Evolutionary conservation across 179 eudicot species (phyloP).

Genomic region (Carnegiea gigantea): DNA sequence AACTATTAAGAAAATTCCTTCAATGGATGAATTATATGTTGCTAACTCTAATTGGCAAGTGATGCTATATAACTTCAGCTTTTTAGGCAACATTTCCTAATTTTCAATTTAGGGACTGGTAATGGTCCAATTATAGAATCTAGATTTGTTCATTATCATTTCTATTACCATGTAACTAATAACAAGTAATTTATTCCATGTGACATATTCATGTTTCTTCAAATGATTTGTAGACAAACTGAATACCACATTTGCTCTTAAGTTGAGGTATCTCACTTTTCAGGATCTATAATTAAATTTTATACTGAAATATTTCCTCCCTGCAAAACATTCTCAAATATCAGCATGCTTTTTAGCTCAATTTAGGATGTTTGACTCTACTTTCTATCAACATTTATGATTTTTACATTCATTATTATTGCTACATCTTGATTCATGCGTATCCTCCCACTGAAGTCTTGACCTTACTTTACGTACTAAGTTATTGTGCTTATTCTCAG

Average conservation of each 20-base stretch:
- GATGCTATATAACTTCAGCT: neutral
- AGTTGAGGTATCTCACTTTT: neutral
- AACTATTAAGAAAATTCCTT: too few species aligned
- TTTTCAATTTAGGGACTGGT: neutral
- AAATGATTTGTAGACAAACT: neutral
- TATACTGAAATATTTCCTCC: neutral
- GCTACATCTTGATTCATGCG: neutral
- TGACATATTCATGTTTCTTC: neutral
- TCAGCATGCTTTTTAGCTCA: neutral
- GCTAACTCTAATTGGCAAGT: neutral
- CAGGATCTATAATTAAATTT: neutral
- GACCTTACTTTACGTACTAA: too few species aligned
- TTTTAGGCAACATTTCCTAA: neutral
- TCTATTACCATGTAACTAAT: neutral
- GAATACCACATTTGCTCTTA: neutral
- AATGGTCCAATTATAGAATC: neutral
- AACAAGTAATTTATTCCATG: neutral
- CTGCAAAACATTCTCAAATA: neutral
- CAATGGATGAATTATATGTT: neutral
- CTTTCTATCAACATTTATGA: neutral
- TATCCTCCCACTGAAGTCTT: too few species aligned
- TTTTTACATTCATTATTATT: neutral
- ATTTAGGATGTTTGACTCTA: neutral
- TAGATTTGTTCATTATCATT: neutral
- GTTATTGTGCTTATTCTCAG: too few species aligned